Evolutionary conservation across 2,329 filamentous ascomycete genomes (phyloP).

Genomic region (Aspergillus fructus): DNA sequence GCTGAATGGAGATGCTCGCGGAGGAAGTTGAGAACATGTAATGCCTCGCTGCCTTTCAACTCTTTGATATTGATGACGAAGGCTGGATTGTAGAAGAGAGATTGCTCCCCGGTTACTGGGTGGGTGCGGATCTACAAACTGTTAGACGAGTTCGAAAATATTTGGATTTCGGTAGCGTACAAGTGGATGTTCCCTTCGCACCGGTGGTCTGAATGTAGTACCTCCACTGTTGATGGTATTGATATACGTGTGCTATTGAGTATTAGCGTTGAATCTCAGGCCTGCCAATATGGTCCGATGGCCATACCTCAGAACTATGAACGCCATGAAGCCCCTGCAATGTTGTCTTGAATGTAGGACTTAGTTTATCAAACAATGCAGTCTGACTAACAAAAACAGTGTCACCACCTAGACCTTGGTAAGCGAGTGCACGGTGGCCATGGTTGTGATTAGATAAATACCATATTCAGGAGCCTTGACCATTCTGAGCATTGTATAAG

Average conservation of each 20-base stretch:
- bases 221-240: background rate
- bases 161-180: background rate
- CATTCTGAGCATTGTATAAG: conserved; percentile 3
- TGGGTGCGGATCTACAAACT: background rate
- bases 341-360: background rate
- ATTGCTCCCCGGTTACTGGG: background rate
- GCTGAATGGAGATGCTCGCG: conserved; percentile 3
- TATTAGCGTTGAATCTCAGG: background rate
- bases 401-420: background rate
- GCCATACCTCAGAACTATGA: conserved; percentile 4
- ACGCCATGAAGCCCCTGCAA: background rate
- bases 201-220: conserved; percentile 1
- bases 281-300: background rate
- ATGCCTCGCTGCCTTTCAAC: background rate
- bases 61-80: conserved; percentile 5
- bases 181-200: conserved; percentile 2
- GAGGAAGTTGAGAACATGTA: conserved; percentile 1
- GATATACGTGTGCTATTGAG: background rate
- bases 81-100: conserved; percentile 7
- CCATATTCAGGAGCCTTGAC: conserved; percentile 6
- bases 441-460: background rate
- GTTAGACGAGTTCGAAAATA: background rate
- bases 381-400: conserved; percentile 1
- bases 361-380: conserved; percentile 5
- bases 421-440: background rate